Conservation (phyloP, 371 early-diverging fungal species). For the Phascolomyces articulosus region DNA sequence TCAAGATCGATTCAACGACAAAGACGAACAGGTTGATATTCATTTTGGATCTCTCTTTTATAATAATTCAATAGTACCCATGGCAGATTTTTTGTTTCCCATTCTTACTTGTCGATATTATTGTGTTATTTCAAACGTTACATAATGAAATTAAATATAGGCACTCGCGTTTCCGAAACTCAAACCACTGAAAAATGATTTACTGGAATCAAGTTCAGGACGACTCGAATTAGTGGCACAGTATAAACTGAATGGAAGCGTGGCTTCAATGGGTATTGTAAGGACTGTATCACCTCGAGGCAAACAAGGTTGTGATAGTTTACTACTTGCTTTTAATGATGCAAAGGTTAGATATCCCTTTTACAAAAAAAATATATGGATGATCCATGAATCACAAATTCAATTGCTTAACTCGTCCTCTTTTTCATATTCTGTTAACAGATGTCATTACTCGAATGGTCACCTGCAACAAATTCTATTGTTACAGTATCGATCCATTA, state of each 20-base stretch:
- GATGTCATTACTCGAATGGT: constrained; percentile 93
- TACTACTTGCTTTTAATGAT: constrained; percentile 86
- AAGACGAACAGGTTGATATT: constrained; percentile 30
- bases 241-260: constrained; percentile 79
- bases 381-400: too few species aligned
- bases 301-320: constrained; percentile 77
- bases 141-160: constrained; percentile 22
- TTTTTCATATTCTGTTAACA: too few species aligned
- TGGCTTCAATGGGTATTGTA: constrained; percentile 81
- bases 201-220: constrained; percentile 53
- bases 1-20: constrained; percentile 26
- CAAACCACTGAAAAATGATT: constrained; percentile 35
- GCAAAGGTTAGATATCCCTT: constrained; percentile 95
- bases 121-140: too few species aligned
- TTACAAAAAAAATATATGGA: too few species aligned
- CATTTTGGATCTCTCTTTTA: background rate
- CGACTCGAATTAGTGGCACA: constrained; percentile 76
- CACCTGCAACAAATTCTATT: constrained; percentile 72
- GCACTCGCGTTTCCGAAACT: constrained; percentile 47
- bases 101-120: too few species aligned
- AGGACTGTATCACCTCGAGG: constrained; percentile 67
- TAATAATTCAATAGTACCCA: too few species aligned
- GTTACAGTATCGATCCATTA: constrained; percentile 95
- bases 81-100: too few species aligned
- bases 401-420: too few species aligned